Evolutionary conservation across 2,329 filamentous ascomycete species (phyloP), one percentile per base, ranked within the genome.

Genomic region (Monosporascus sp.): DNA sequence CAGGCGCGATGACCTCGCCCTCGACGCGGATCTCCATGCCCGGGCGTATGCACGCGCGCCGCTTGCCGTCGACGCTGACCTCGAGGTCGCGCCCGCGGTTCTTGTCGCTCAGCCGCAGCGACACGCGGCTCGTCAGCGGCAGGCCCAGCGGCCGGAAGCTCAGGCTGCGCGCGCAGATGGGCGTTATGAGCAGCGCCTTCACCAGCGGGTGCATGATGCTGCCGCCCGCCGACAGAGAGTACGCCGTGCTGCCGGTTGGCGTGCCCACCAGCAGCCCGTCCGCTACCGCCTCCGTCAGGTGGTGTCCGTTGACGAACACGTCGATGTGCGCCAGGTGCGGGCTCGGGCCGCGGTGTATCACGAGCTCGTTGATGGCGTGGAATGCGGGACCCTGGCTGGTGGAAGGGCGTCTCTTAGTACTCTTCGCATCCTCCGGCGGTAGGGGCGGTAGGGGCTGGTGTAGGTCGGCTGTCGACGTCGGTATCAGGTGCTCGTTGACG

Each of bases 231-330:
- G 88, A 94, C n/a, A 99, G 79, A 54, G 88, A 94, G 74, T 99
- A 99, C 0, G 94, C 94, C 0, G 94, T 99, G 41, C 89, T 95
- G 3, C 94, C 94, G 0, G 94, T 99, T 0, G 94, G 94, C 0
- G 93, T 97, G 57, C 88, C 91, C 54, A 97, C 85, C 45, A 97
- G 87, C 70, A 99, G 95, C 49, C 94, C 94, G 68, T 99, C 94
- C 1, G 92, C 93, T 14, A 96, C 92, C 1, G 90, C 93, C 68
- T 96, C 91, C 1, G 94, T 99, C 46, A 99, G 77, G 63, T 94
- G 95, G 51, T 90, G 85, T 36, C 89, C 88, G 62, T 92, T 92
- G 54, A 97, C 87, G 64, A 85, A 94, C 44, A 99, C 89, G 65
- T 96, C 90, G 60, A 99, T 89, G 59, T 96, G 86, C 38, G 91